Base-by-base conservation (phyloP, 1,284 basidiomycete genomes). In the Marasmius oreades region DNA sequence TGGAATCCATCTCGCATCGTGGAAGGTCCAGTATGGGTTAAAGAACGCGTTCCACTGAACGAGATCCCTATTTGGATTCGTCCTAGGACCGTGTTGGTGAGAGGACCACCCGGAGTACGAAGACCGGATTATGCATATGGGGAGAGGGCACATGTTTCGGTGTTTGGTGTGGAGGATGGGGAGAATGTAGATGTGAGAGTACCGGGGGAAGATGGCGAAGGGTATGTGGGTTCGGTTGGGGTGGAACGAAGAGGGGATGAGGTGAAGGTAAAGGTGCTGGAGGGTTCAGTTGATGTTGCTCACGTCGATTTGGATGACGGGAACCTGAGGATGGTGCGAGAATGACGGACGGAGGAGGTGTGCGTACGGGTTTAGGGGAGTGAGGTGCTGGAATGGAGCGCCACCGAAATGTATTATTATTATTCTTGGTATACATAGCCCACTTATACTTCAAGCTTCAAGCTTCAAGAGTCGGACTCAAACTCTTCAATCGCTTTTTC, bases 21-120 rank as follows among this genome's bases (percentile, higher is more conserved):
- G 16, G 64, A 72, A 43, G 82, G 85, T 1, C 82, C 83, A 0
- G 60, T 59, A 6, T 86, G 84, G 84, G 67, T 86, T 56, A 78
- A 76, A 52, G 82, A 86, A 63, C 69, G 73, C 51, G 78, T 85
- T 14, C 76, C 81, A 26, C 64, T 85, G 23, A 75, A 82, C 60
- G 78, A 81, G 58, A 78, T 90, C 46, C 86, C 86, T 6, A 80
- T 90, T 18, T 89, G 82, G 79, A 80, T 90, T 33, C 77, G 83
- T 36, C 76, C 79, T 43, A 79, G 77, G 42, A 78, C 79, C 6
- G 75, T 86, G 14, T 69, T 88, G 20, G 69, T 78, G 37, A 74
- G 88, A 8, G 87, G 86, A 1, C 80, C 85, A 1, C 65, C 70
- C 14, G 76, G 76, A 11, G 70, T 75, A 14, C 77, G 77, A n/a